phyloP scores from a whole-genome alignment of 2,329 filamentous ascomycete species.

The Sclerotiophoma versabilis region DNA sequence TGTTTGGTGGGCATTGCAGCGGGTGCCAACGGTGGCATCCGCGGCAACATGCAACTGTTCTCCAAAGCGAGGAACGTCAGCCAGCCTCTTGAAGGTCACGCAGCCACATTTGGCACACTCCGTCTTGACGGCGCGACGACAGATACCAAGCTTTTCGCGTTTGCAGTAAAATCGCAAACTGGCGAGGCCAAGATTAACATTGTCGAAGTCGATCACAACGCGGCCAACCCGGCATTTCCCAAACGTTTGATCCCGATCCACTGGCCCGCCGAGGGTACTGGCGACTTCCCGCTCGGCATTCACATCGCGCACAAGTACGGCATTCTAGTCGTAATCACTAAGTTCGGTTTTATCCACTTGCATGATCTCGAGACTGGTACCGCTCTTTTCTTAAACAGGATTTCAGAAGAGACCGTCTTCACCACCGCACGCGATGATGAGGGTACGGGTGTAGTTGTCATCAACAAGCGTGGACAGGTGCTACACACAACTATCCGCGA shows the following conservation, averaged over 20 bases:
- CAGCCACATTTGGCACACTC: slow-evolving; percentile 90
- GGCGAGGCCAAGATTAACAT: slow-evolving; percentile 92
- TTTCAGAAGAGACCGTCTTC: slow-evolving; percentile 99
- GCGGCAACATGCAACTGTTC: slow-evolving; percentile 96
- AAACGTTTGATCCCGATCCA: slow-evolving; percentile 99
- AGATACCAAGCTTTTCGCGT: slow-evolving; percentile 95
- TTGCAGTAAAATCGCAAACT: slow-evolving; percentile 86
- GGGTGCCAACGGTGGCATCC: slow-evolving; percentile 89
- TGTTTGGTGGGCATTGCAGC: slow-evolving; percentile 96
- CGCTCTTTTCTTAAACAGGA: slow-evolving; percentile 99
- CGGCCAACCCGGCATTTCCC: slow-evolving; percentile 84
- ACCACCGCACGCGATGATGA: slow-evolving; percentile 85
- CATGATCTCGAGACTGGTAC: slow-evolving; percentile 96
- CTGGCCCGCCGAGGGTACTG: slow-evolving; percentile 93
- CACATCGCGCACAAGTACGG: slow-evolving; percentile 97
- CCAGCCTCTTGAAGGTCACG: slow-evolving; percentile 97
- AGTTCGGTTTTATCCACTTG: slow-evolving; percentile 98
- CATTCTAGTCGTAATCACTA: slow-evolving; percentile 95
- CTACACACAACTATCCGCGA: slow-evolving; percentile 94
- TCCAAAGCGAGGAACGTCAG: slow-evolving; percentile 96
- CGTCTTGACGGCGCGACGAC: slow-evolving; percentile 86
- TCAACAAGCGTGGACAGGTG: slow-evolving; percentile 98
- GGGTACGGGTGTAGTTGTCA: slow-evolving; percentile 87
- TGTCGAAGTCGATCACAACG: slow-evolving; percentile 93
- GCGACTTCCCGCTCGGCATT: slow-evolving; percentile 97